Conservation (phyloP, 2,329 filamentous ascomycete species). For the Alternaria longipes region DNA sequence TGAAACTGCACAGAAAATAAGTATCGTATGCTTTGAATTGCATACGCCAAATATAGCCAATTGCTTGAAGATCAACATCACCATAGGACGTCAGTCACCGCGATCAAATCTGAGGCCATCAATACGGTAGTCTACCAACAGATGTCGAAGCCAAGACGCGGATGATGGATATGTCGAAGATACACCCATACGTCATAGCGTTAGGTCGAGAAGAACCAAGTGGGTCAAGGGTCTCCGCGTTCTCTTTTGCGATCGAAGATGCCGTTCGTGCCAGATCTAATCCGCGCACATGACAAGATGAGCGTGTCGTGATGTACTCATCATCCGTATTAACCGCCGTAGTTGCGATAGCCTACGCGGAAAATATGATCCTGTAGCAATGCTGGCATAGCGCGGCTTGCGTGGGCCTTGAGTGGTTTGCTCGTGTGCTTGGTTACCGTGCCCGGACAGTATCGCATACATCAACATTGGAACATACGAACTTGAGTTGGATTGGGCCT, state of each 20-base stretch:
- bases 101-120: background rate
- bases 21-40: background rate
- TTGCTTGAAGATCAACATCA: background rate
- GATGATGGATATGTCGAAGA: background rate
- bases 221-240: background rate
- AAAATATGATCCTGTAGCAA: background rate
- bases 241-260: background rate
- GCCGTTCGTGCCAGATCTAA: background rate
- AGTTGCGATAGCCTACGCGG: no score
- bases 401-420: background rate
- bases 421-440: background rate
- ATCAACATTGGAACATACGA: background rate
- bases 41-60: background rate
- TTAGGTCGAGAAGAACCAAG: background rate
- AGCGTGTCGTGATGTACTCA: background rate
- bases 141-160: background rate
- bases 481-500: background rate
- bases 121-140: background rate
- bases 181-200: background rate
- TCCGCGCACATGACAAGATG: background rate
- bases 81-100: background rate
- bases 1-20: background rate
- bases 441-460: background rate
- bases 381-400: background rate
- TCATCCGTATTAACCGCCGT: background rate